These are phyloP conservation scores for Linum usitatissimum DNA, from an alignment of 345 rosid species.

Conservation along the genomic window DNA sequence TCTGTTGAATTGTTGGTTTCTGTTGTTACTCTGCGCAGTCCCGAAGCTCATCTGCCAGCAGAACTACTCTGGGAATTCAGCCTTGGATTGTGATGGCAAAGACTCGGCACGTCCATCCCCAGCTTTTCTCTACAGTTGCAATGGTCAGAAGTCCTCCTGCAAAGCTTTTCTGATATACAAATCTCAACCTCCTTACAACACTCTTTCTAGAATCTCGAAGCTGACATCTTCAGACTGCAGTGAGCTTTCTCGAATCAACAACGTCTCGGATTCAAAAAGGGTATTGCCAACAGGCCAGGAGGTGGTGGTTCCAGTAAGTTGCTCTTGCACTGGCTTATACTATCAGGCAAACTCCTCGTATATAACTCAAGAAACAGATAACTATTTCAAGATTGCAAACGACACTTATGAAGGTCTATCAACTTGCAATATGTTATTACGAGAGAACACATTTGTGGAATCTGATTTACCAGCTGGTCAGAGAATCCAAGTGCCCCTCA, in stretches of 20 bases:
- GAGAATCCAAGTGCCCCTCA: slow-evolving; percentile 22
- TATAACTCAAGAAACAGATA: slow-evolving; percentile 10
- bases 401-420: slow-evolving; percentile 28
- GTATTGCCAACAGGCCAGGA: slow-evolving; percentile 20
- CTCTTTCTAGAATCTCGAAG: slow-evolving; percentile 22
- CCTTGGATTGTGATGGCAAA: not conserved
- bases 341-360: slow-evolving; percentile 35
- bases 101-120: not conserved
- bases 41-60: slow-evolving; percentile 1
- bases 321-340: slow-evolving; percentile 30
- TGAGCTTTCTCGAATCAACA: slow-evolving; percentile 25
- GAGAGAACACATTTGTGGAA: slow-evolving; percentile 20
- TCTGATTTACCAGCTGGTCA: slow-evolving; percentile 14
- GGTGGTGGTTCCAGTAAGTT: slow-evolving; percentile 30
- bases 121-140: not conserved
- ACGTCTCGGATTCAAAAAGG: slow-evolving; percentile 11
- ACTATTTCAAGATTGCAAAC: slow-evolving; percentile 21
- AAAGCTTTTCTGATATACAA: slow-evolving; percentile 17
- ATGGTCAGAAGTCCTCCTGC: slow-evolving; percentile 20
- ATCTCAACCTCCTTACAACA: slow-evolving; percentile 26
- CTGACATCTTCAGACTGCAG: slow-evolving; percentile 30
- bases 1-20: not conserved
- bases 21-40: not conserved
- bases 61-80: not conserved
- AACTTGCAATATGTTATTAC: slow-evolving; percentile 20